Evolutionary conservation across 176 grass and related monocot genomes (phyloP), one percentile per base, ranked within the genome.

Genomic region (Zoysia pacifica): DNA sequence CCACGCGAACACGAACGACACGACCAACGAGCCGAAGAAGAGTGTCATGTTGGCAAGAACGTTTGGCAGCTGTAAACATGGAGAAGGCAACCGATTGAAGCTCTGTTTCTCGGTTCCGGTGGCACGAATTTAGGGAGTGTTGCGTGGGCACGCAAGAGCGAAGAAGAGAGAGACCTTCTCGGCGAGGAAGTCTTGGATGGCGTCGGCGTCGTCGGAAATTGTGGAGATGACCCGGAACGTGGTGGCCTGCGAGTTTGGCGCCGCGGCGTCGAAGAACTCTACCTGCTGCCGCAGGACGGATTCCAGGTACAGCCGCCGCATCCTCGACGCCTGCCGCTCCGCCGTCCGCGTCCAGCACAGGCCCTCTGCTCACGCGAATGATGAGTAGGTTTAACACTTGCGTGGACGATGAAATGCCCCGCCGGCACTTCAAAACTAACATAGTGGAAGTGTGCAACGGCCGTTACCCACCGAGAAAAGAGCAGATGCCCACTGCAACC

Each of bases 201-300:
- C 48, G 80, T 89, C 86, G 76, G 83, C 87, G 66, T 92, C 86
- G 82, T 82, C 73, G 83, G 86, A 86, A 79, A 92, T 79, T 71
- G 86, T 86, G 86, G 90, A 83, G 51, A 92, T 81, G 83, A 92
- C 80, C 1, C 75, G 61, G 69, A 83, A 88, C 37, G 86, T 79
- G 62, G 86, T 87, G 68, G 74, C 74, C 54, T 73, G 69, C 62
- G 82, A 69, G 2, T 78, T 81, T 12, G 56, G 63, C 20, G 65
- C 68, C 11, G 81, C 50, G 38, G 81, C 72, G 83, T 92, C 86
- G 86, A 86, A 92, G 80, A 89, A 92, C 76, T 83, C 70, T 69
- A 86, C 73, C 28, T 49, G 66, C 75, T 92, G 86, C 13, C 86
- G 51, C 55, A 92, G 87, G 5, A 92, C 80, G 13, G 86, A 79